phyloP scores from a whole-genome alignment of 768 basidiomycete genomes.

The Agrocybe praecox region DNA sequence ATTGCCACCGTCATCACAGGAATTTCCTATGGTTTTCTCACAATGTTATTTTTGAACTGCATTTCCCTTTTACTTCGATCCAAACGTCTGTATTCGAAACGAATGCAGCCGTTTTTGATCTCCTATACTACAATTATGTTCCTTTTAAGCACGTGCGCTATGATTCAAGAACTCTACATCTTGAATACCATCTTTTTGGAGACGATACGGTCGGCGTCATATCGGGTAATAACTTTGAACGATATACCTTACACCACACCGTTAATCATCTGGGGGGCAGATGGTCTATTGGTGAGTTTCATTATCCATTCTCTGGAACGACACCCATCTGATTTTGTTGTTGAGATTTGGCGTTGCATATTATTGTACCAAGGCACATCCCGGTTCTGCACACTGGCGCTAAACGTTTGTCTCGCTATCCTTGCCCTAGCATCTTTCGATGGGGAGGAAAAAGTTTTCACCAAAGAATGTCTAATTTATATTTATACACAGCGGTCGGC shows the following conservation, averaged over 20 bases:
- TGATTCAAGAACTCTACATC: slow-evolving; percentile 1
- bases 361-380: slow-evolving; percentile 1
- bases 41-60: background rate
- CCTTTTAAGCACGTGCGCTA: slow-evolving; percentile 4
- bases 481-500: background rate
- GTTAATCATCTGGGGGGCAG: slow-evolving; percentile 2
- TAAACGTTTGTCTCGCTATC: background rate
- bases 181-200: background rate
- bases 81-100: background rate
- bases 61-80: background rate
- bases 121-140: background rate
- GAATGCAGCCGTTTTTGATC: background rate
- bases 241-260: background rate
- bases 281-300: slow-evolving; percentile 1
- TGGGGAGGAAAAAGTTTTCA: background rate
- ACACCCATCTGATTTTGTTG: background rate
- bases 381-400: background rate
- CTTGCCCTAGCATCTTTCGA: background rate
- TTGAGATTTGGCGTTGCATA: slow-evolving; percentile 3
- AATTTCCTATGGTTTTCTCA: background rate
- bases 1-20: slow-evolving; percentile 1
- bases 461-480: background rate
- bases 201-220: background rate
- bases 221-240: background rate
- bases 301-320: background rate